Percentiles rank a stretch among this genome's conserved stretches.
Conservation (phyloP, 2,329 filamentous ascomycete species). For the Chaetomiaceae sp. region DNA sequence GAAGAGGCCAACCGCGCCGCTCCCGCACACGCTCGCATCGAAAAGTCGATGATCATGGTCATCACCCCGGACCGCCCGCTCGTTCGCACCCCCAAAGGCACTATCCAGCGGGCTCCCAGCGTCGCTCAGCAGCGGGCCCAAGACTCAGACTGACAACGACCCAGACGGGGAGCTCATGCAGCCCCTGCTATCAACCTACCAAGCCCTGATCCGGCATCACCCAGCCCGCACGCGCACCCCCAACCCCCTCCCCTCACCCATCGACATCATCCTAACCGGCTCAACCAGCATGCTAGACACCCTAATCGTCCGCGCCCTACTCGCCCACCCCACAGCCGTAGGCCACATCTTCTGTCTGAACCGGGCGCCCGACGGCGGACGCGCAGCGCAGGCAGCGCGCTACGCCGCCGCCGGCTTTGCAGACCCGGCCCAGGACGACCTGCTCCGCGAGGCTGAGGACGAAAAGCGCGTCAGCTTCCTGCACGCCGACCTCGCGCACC, state of each 20-base stretch:
- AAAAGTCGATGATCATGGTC: not conserved
- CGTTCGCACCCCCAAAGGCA: conserved; percentile 1
- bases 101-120: not conserved
- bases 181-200: not conserved
- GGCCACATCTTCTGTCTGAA: conserved; percentile 9
- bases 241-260: not conserved
- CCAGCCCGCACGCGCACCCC: not conserved
- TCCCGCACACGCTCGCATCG: not conserved
- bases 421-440: too few relatives aligned
- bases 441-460: not conserved
- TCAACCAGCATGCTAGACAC: conserved; percentile 8
- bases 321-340: not conserved
- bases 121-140: not conserved
- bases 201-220: not conserved
- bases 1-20: not conserved
- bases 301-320: not conserved
- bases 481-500: not conserved
- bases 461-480: conserved; percentile 2
- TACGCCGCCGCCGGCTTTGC: not conserved
- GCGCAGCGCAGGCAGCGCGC: not conserved
- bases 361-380: not conserved
- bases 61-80: not conserved
- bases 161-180: not conserved
- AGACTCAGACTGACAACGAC: not conserved
- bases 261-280: conserved; percentile 9